Evolutionary conservation across 2,329 filamentous ascomycete genomes (phyloP).

Genomic region (Fusarium globosum): DNA sequence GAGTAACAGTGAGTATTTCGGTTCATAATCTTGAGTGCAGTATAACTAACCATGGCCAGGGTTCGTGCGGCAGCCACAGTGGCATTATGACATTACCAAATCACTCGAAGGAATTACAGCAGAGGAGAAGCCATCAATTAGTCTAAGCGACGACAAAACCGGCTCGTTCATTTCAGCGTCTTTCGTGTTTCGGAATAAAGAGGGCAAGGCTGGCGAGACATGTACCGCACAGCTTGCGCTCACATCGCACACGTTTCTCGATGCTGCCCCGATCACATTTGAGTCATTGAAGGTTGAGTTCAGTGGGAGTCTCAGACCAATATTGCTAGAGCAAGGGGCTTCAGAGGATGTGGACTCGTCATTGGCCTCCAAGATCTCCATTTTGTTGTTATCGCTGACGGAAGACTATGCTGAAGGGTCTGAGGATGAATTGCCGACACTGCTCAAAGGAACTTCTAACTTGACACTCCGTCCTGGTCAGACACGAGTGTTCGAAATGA

Average conservation of each 20-base stretch:
- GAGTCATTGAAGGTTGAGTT: slow-evolving; percentile 65
- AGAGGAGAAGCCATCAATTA: slow-evolving; percentile 60
- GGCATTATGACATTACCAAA: slow-evolving; percentile 70
- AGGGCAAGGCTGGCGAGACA: slow-evolving; percentile 70
- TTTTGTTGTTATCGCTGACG: slow-evolving; percentile 46
- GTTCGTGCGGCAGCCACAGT: slow-evolving; percentile 65
- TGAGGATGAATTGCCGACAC: slow-evolving; percentile 46
- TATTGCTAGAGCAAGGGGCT: slow-evolving; percentile 60
- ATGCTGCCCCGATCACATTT: slow-evolving; percentile 63
- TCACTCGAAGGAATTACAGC: slow-evolving; percentile 63
- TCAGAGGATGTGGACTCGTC: slow-evolving; percentile 10
- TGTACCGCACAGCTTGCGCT: slow-evolving; percentile 69
- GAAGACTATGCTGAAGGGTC: slow-evolving; percentile 46
- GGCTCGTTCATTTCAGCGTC: slow-evolving; percentile 65
- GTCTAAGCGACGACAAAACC: slow-evolving; percentile 61
- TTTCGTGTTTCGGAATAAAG: slow-evolving; percentile 68
- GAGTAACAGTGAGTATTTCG: slow-evolving; percentile 61
- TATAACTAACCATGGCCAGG: slow-evolving; percentile 50
- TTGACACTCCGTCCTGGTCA: slow-evolving; percentile 75
- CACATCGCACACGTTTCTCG: slow-evolving; percentile 64
- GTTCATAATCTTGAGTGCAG: background rate
- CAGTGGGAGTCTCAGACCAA: slow-evolving; percentile 66
- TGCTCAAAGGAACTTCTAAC: slow-evolving; percentile 68
- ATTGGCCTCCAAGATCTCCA: slow-evolving; percentile 26
- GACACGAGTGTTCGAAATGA: slow-evolving; percentile 76